Percentiles rank a stretch among this genome's conserved stretches.
These are phyloP conservation scores for Apium graveolens DNA, from an alignment of 129 eudicot genomes.

Conservation along the genomic window DNA sequence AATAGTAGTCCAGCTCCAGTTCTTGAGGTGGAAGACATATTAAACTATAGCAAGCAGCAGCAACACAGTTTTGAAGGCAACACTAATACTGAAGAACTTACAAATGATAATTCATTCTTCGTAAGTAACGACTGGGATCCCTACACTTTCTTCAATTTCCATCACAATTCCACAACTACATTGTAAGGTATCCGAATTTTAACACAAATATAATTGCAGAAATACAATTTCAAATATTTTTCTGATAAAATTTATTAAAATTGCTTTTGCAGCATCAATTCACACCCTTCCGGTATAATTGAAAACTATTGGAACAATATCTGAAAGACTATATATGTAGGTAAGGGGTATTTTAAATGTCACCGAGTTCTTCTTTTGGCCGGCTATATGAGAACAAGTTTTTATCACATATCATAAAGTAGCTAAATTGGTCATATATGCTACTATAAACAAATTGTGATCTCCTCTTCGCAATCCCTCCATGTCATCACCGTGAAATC, in stretches of 20 bases:
- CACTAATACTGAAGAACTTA: neutral
- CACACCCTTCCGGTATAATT: neutral
- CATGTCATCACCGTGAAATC: neutral
- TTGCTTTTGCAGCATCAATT: neutral
- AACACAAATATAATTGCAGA: neutral
- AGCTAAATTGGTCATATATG: neutral
- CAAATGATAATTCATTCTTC: slow-evolving; percentile 15
- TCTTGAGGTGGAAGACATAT: slow-evolving; percentile 10
- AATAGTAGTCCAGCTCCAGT: neutral
- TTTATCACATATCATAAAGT: neutral
- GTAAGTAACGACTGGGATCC: slow-evolving; percentile 20
- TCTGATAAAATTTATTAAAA: neutral
- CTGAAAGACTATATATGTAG: neutral
- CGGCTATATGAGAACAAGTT: neutral
- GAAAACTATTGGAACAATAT: neutral
- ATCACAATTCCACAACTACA: slow-evolving; percentile 17
- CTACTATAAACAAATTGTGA: neutral
- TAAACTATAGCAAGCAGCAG: slow-evolving; percentile 17
- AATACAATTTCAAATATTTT: neutral
- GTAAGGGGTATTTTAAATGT: neutral
- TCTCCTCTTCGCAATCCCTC: neutral
- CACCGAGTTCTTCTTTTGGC: neutral
- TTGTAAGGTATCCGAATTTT: neutral
- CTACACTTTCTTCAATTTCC: slow-evolving; percentile 21
- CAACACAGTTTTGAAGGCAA: slow-evolving; percentile 16